Evolutionary conservation across 78 protist genomes (phyloP).

Genomic region (Anaeramoeba flamelloides): DNA sequence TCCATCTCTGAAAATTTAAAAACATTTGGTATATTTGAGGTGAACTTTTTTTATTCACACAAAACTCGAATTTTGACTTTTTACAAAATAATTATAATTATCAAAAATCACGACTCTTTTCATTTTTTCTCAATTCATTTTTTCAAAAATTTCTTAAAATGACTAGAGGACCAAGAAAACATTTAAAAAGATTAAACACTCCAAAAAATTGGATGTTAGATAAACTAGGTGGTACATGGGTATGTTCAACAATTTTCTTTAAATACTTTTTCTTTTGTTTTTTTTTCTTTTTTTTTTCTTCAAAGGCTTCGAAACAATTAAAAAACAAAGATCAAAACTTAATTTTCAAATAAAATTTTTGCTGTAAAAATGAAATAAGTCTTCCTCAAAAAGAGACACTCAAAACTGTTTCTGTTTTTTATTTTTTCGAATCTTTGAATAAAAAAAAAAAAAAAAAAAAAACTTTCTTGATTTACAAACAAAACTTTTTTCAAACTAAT

Average conservation of each 20-base stretch:
- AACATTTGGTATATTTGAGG: too few relatives aligned
- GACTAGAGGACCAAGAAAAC: too few relatives aligned
- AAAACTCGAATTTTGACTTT: too few relatives aligned
- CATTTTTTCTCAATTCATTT: too few relatives aligned
- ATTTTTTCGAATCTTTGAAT: neutral
- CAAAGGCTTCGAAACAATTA: neutral
- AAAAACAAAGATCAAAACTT: neutral
- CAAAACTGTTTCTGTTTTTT: neutral
- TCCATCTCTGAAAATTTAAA: too few relatives aligned
- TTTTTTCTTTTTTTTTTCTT: neutral
- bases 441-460: neutral
- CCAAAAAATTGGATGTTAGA: constrained; percentile 96
- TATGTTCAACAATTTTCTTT: constrained; percentile 6
- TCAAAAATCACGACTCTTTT: too few relatives aligned
- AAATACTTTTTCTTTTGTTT: neutral
- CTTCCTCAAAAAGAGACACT: neutral
- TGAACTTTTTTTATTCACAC: too few relatives aligned
- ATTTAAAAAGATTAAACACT: constrained; percentile 90
- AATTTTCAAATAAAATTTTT: neutral
- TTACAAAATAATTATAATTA: too few relatives aligned
- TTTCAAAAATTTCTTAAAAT: too few relatives aligned
- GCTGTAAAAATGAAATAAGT: neutral
- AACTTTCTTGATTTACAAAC: neutral
- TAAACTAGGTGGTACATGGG: constrained; percentile 85
- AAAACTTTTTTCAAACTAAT: too few relatives aligned